Conservation (phyloP, 345 rosid genomes). For the Populus deltoides region DNA sequence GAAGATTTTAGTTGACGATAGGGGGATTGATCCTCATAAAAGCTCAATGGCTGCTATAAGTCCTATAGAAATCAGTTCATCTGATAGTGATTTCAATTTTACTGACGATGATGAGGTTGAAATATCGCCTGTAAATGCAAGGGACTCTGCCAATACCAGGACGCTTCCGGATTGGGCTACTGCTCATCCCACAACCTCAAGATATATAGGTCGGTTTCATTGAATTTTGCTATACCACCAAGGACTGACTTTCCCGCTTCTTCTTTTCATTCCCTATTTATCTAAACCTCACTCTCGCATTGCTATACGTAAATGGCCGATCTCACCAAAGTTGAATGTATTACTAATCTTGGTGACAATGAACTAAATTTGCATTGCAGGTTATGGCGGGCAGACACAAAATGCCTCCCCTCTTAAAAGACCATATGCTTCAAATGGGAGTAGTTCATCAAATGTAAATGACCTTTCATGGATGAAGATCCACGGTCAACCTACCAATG, state of each 20-base stretch:
- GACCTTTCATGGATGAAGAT: slow-evolving; percentile 15
- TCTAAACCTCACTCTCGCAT: neutral
- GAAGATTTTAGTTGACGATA: neutral
- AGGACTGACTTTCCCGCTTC: neutral
- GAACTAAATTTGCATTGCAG: slow-evolving; percentile 32
- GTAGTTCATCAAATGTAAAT: slow-evolving; percentile 37
- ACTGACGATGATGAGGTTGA: slow-evolving; percentile 32
- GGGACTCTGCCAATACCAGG: slow-evolving; percentile 36
- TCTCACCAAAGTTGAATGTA: neutral
- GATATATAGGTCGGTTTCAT: slow-evolving; percentile 31
- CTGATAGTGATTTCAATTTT: slow-evolving; percentile 66
- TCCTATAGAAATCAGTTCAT: slow-evolving; percentile 77
- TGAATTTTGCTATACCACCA: neutral
- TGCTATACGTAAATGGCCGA: neutral
- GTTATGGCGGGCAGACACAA: slow-evolving; percentile 30
- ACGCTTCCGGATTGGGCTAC: slow-evolving; percentile 46
- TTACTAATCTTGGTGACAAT: neutral
- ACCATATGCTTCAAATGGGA: slow-evolving; percentile 35
- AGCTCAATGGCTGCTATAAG: slow-evolving; percentile 31
- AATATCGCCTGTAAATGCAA: slow-evolving; percentile 5
- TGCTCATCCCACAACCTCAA: slow-evolving; percentile 19
- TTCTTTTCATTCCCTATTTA: neutral
- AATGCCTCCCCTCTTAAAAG: slow-evolving; percentile 27
- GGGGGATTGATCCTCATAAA: neutral
- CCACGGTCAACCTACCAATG: slow-evolving; percentile 21